Evolutionary conservation across 2,329 filamentous ascomycete genomes (phyloP), one percentile per base, ranked within the genome.

Genomic region (Leptographium lundbergii): DNA sequence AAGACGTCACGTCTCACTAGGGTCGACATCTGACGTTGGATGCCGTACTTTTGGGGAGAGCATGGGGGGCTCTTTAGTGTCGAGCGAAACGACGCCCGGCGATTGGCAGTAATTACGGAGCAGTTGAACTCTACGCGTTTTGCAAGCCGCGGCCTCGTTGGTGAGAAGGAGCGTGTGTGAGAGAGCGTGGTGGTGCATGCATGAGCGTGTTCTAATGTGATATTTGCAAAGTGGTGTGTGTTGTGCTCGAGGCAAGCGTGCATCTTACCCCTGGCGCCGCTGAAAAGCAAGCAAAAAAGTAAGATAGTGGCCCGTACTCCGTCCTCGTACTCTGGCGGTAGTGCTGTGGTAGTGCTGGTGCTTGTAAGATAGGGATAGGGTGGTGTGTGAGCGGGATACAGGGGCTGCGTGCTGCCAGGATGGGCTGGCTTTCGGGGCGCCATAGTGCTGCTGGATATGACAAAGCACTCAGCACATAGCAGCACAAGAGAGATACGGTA

Each of bases 31-130:
- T 56, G 54, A 56, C 54, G 42, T 47, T 47, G 39, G 54, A 45
- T 42, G 53, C 53, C 47, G 47, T 50, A 29, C 48, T 27, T 51
- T 34, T 32, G 50, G 22, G 50, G 50, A 42, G 34, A 42, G 27
- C 11, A 55, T 25, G 34, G 32, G 29, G 48, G 32, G 6, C 32
- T 11, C 25, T 14, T 57, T 52, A 47, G 36, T 53, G 51, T 24
- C 36, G 25, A 45, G 25, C 54, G 36, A 54, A 54, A 54, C 27
- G 50, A 29, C 32, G 55, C 24, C 29, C 48, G 32, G 39, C 59
- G 48, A 61, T 61, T 55, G 60, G 60, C 54, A 59, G 54, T 42
- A 25, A 58, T 48, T 57, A 32, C 54, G 39, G 54, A 47, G 54
- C 53, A 17, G 22, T 45, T 45, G 13, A 7, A 47, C 17, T 56